Conservation (phyloP, 495 filamentous ascomycete genomes). For the Aspergillus cristatus region DNA sequence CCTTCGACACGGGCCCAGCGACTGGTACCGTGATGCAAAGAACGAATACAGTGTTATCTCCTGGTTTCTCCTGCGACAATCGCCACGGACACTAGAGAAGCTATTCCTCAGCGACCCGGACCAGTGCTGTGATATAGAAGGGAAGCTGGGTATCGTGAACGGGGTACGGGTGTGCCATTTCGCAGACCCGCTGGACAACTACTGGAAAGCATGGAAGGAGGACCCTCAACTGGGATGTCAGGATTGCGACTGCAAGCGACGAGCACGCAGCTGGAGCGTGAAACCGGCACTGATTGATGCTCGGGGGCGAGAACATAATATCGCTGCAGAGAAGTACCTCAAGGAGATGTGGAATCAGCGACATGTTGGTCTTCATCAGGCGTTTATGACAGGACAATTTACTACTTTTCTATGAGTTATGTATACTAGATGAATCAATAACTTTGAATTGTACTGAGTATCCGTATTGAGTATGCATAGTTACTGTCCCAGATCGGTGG, state of each 20-base stretch:
- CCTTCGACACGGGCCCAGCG: constrained; percentile 21
- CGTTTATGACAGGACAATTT: constrained; percentile 13
- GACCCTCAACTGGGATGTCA: constrained; percentile 14
- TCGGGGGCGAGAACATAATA: constrained; percentile 15
- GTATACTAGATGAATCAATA: too few species aligned
- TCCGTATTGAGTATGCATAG: too few species aligned
- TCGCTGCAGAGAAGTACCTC: constrained; percentile 16
- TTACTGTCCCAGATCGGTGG: too few species aligned
- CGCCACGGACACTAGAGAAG: constrained; percentile 15
- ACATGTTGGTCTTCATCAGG: constrained; percentile 14
- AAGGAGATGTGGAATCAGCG: constrained; percentile 20
- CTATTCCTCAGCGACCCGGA: constrained; percentile 18
- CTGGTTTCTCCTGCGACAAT: constrained; percentile 22
- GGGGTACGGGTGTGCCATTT: constrained; percentile 12
- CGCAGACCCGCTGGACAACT: constrained; percentile 21
- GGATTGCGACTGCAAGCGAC: constrained; percentile 19
- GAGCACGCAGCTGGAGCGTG: constrained; percentile 19
- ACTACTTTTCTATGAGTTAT: constrained; percentile 10
- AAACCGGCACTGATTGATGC: constrained; percentile 21
- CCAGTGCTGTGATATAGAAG: constrained; percentile 19
- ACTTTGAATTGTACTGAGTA: too few species aligned
- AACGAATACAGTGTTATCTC: constrained; percentile 20
- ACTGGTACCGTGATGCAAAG: constrained; percentile 18
- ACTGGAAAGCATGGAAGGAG: constrained; percentile 21
- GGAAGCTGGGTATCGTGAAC: constrained; percentile 5